Evolutionary conservation across 139 green algal genomes (phyloP).

Genomic region (Chlamydomonas schloesseri): DNA sequence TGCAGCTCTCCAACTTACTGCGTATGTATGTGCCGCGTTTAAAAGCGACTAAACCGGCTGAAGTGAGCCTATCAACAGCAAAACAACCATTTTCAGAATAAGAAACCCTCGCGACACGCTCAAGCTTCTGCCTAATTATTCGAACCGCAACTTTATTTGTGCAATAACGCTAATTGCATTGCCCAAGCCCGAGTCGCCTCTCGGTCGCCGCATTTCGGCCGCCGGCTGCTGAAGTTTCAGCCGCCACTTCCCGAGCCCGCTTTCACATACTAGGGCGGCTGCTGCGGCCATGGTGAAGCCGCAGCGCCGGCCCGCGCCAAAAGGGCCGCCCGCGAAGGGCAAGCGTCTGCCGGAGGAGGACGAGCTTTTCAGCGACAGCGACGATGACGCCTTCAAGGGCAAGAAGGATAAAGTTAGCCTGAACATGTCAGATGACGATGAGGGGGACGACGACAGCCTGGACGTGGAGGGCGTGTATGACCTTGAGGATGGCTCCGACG

Average conservation of each 20-base stretch:
- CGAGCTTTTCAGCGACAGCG: not conserved
- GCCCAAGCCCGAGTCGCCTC: no score
- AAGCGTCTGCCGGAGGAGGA: not conserved
- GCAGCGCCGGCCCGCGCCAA: slow-evolving; percentile 16
- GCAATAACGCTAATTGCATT: no score
- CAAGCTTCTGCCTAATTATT: no score
- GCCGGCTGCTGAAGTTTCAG: not conserved
- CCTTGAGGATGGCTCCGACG: slow-evolving; percentile 14
- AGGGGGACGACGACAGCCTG: slow-evolving; percentile 49
- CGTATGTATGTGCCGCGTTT: no score
- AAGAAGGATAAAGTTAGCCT: slow-evolving; percentile 63
- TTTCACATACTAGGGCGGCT: not conserved
- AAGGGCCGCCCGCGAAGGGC: not conserved
- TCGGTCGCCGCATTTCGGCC: no score
- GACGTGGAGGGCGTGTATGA: slow-evolving; percentile 64
- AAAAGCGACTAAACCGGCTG: no score
- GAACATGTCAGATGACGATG: slow-evolving; percentile 54
- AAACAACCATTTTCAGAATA: no score
- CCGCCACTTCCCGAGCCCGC: no score
- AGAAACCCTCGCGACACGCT: no score
- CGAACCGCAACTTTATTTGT: no score
- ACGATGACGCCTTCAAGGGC: slow-evolving; percentile 66
- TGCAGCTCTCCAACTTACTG: no score
- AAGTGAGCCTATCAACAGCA: no score
- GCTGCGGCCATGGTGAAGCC: slow-evolving; percentile 22